These are phyloP conservation scores for Mercurialis annua DNA, from an alignment of 345 rosid genomes.

Conservation along the genomic window DNA sequence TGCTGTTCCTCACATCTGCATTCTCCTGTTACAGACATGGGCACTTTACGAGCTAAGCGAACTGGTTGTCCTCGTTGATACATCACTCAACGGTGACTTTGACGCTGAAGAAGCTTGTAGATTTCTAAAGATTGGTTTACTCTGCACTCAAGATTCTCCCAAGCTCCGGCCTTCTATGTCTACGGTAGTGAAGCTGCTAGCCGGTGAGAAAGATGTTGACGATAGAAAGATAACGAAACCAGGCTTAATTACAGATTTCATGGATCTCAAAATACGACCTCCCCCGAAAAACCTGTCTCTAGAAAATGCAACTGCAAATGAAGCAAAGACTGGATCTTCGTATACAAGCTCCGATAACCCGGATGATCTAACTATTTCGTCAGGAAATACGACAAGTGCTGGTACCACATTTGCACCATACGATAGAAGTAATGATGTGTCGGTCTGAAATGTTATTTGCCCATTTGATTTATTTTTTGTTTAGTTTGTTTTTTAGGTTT, in stretches of 20 bases:
- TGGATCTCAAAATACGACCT: constrained; percentile 68
- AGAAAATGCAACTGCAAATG: constrained; percentile 4
- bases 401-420: constrained; percentile 31
- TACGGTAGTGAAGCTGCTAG: constrained; percentile 52
- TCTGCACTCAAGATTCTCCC: constrained; percentile 75
- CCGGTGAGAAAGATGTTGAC: constrained; percentile 40
- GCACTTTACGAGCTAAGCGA: constrained; percentile 62
- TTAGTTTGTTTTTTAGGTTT: not conserved
- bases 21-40: constrained; percentile 69
- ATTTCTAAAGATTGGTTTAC: constrained; percentile 61
- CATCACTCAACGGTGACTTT: constrained; percentile 47
- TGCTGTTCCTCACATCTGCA: constrained; percentile 1
- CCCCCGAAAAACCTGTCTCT: constrained; percentile 34
- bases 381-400: constrained; percentile 40
- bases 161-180: constrained; percentile 76
- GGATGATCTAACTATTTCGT: constrained; percentile 47
- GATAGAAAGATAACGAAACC: constrained; percentile 49
- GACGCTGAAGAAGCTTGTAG: constrained; percentile 72
- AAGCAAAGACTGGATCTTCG: constrained; percentile 31
- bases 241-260: constrained; percentile 70
- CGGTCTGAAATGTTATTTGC: not conserved
- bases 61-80: constrained; percentile 61
- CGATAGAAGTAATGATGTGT: constrained; percentile 25
- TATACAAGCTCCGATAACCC: constrained; percentile 41
- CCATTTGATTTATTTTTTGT: not conserved